These are phyloP conservation scores for Vaccinium vitisidaea DNA, from an alignment of 148 eudicot genomes.

Conservation along the genomic window DNA sequence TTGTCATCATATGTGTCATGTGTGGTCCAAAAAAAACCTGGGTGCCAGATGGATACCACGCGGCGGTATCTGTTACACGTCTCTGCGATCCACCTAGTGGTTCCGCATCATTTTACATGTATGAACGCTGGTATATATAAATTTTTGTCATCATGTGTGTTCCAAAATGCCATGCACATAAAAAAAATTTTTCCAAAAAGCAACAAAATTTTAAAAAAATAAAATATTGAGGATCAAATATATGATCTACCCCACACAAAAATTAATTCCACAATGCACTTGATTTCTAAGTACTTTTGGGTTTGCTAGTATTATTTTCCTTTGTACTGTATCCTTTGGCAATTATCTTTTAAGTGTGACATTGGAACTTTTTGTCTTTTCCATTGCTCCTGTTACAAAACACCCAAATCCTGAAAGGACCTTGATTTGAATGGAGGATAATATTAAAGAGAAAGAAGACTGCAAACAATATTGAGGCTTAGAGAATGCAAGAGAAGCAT, in stretches of 20 bases:
- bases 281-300: not conserved
- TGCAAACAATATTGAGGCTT: not conserved
- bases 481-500: slow-evolving; percentile 14
- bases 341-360: slow-evolving; percentile 20
- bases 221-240: not conserved
- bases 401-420: slow-evolving; percentile 57
- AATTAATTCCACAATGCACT: slow-evolving; percentile 4
- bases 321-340: not conserved
- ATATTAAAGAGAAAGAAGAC: slow-evolving; percentile 8
- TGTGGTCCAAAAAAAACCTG: not conserved
- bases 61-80: too few relatives aligned
- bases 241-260: not conserved
- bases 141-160: not conserved
- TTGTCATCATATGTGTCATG: not conserved
- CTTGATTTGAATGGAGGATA: slow-evolving; percentile 37
- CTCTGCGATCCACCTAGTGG: too few relatives aligned
- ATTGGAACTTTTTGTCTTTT: slow-evolving; percentile 45
- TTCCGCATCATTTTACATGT: not conserved
- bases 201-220: not conserved
- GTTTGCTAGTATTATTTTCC: not conserved
- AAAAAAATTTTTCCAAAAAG: not conserved
- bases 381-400: slow-evolving; percentile 44
- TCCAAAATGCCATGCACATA: not conserved
- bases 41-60: too few relatives aligned
- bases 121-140: not conserved